phyloP scores from a whole-genome alignment of 2,329 filamentous ascomycete species.

The Chrysosporium keratinophilum region DNA sequence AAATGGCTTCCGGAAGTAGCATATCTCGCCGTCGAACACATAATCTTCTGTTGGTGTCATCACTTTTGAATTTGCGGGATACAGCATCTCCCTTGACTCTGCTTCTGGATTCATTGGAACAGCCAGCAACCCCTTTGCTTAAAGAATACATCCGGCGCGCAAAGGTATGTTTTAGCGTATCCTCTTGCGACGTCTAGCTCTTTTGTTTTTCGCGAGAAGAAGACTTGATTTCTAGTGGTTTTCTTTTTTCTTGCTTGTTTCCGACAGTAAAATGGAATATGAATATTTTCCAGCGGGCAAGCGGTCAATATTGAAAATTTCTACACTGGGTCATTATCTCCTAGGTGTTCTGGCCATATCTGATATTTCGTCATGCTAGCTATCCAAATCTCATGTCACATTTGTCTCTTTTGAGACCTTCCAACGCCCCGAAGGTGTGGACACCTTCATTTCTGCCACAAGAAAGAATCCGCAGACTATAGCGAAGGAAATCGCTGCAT shows the following conservation, averaged over 20 bases:
- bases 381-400: constrained; percentile 57
- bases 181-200: background rate
- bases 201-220: background rate
- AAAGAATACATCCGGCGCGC: constrained; percentile 65
- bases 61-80: constrained; percentile 67
- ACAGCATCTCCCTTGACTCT: constrained; percentile 77
- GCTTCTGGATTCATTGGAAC: constrained; percentile 73
- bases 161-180: constrained; percentile 42
- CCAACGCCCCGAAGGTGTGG: constrained; percentile 51
- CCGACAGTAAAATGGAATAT: no score
- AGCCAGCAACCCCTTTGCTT: constrained; percentile 60
- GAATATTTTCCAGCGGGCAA: no score
- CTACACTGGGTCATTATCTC: background rate
- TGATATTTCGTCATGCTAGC: constrained; percentile 17
- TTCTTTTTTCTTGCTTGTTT: background rate
- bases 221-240: background rate
- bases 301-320: no score
- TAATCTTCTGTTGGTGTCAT: constrained; percentile 72
- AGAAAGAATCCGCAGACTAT: constrained; percentile 50
- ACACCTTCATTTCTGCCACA: constrained; percentile 56
- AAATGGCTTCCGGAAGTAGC: background rate
- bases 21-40: constrained; percentile 63
- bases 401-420: constrained; percentile 70
- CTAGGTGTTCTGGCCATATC: background rate
- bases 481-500: constrained; percentile 48